phyloP scores from a whole-genome alignment of 1,284 basidiomycete genomes.

The Leccinum variabile region DNA sequence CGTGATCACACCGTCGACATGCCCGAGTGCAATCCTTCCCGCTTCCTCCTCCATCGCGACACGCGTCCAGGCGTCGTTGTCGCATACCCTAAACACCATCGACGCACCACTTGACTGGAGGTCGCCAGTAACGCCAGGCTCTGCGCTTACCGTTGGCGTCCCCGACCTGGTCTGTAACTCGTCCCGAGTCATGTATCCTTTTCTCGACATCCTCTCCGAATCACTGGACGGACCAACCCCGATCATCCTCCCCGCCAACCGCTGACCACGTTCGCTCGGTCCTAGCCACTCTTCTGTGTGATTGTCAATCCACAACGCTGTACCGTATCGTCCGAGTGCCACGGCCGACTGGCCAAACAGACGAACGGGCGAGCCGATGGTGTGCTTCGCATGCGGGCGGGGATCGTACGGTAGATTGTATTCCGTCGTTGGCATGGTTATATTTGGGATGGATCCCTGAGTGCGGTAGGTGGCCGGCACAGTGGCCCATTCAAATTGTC shows the following conservation, averaged over 20 bases:
- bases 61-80: conserved; percentile 50
- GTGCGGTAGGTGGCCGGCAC: conserved; percentile 29
- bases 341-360: conserved; percentile 56
- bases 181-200: neutral
- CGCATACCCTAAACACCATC: conserved; percentile 47
- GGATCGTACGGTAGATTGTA: conserved; percentile 48
- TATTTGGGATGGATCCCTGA: neutral
- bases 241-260: conserved; percentile 49
- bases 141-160: neutral
- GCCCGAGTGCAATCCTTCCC: conserved; percentile 58
- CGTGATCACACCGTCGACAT: conserved; percentile 47
- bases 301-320: conserved; percentile 63
- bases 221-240: neutral
- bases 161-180: neutral
- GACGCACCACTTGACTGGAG: conserved; percentile 21
- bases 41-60: conserved; percentile 60
- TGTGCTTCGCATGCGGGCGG: conserved; percentile 40
- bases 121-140: neutral
- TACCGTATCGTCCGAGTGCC: conserved; percentile 57
- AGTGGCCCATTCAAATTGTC: too few species aligned
- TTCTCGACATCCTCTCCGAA: neutral
- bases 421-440: conserved; percentile 23
- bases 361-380: conserved; percentile 58
- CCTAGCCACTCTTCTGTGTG: conserved; percentile 51
- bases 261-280: conserved; percentile 53